Conservation (phyloP, 257 asterid species). For the Petunia secreta region DNA sequence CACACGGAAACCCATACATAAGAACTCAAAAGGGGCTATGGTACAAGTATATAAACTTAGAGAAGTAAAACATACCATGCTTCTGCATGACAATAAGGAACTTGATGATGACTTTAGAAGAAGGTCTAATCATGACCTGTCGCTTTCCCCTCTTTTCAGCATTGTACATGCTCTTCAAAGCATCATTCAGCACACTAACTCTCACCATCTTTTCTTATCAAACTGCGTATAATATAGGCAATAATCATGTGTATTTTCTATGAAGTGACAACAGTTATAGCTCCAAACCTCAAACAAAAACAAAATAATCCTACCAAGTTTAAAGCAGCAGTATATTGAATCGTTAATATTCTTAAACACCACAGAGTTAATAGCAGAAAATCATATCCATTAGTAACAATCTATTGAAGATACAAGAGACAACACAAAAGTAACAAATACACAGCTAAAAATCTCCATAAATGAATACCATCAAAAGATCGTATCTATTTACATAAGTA, state of each 20-base stretch:
- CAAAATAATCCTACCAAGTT: neutral
- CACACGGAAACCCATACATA: neutral
- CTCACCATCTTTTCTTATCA: conserved; percentile 35
- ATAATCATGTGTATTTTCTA: neutral
- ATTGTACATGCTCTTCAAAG: conserved; percentile 49
- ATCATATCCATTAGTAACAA: neutral
- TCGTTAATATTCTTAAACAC: neutral
- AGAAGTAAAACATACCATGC: conserved; percentile 34
- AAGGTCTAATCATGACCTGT: conserved; percentile 46
- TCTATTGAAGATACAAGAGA: too few species aligned
- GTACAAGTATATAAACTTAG: neutral
- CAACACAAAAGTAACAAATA: too few species aligned
- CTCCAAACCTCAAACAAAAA: neutral
- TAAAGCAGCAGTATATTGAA: neutral
- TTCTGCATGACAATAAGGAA: conserved; percentile 47
- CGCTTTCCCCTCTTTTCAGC: conserved; percentile 46
- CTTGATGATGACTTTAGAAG: conserved; percentile 46
- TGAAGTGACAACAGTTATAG: neutral
- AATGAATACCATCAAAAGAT: too few species aligned
- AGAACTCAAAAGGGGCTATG: neutral
- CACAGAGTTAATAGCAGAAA: neutral
- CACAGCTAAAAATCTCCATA: too few species aligned
- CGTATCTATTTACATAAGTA: too few species aligned
- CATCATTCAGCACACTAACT: conserved; percentile 45
- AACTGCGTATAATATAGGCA: neutral